Base-by-base conservation (phyloP, 345 rosid genomes). In the Camelina hispida region DNA sequence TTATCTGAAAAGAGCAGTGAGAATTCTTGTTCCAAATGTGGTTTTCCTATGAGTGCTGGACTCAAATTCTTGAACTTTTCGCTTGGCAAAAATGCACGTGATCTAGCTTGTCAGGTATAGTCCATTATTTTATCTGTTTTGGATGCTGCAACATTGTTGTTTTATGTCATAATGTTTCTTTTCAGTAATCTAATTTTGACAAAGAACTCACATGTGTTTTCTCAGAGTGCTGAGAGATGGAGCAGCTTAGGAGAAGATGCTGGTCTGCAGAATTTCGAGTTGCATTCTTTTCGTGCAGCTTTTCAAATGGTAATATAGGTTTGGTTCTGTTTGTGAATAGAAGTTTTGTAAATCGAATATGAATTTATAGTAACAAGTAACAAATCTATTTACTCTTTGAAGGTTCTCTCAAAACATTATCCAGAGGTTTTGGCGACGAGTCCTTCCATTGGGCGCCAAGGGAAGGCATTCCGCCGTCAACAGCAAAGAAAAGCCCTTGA, bases 161-260 rank as follows among this genome's bases (percentile, higher is more conserved):
- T 42, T 32, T 28, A 6, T 28, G 50, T 66, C 57, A 54, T 44
- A 5, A 42, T 76, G 52, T 54, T 18, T 63, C 60, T 58, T 47
- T 20, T 17, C 47, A 10, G 55, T 40, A 16, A 18, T 58, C 22
- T 58, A 30, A 4, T 3, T 60, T 32, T 12, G 2, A n/a, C 46
- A 17, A 68, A 68, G 35, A 18, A 42, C 25, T 10, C 25, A 25
- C 18, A 44, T 38, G 34, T 37, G 40, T 58, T 79, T 74, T 59
- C 64, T 67, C 73, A 89, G 98, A 94, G 96, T 86, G 96, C 98
- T 56, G 97, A 89, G 64, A 91, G 97, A 82, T 91, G 96, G 98
- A 85, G 83, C 48, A 79, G 80, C 72, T 86, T 94, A 15, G 84
- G 83, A 62, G 83, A 82, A 69, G 91, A 88, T 79, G 91, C 84